Conservation (phyloP, 768 basidiomycete genomes). For the Russula emetica region DNA sequence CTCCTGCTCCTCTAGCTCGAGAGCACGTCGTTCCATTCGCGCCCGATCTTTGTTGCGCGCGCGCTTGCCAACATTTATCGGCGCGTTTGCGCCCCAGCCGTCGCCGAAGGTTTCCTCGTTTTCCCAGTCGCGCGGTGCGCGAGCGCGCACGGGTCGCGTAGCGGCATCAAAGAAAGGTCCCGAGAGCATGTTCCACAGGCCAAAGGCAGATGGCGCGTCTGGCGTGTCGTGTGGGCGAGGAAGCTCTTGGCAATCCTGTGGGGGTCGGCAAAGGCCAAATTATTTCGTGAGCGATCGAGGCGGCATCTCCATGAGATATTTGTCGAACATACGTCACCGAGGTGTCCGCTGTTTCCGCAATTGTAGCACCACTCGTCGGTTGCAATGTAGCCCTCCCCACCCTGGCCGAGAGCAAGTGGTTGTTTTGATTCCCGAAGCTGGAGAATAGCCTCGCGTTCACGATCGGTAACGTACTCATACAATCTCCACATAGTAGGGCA, state of each 20-base stretch:
- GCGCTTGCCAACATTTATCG: constrained; percentile 61
- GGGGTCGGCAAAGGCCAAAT: not conserved
- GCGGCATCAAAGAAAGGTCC: constrained; percentile 55
- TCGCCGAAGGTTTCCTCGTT: constrained; percentile 39
- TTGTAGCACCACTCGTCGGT: constrained; percentile 78
- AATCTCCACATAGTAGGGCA: constrained; percentile 80
- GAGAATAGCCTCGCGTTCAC: constrained; percentile 46
- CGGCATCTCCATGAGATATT: too few relatives aligned
- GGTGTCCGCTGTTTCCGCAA: constrained; percentile 67
- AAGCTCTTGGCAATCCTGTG: constrained; percentile 56
- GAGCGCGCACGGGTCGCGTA: constrained; percentile 29
- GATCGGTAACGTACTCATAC: constrained; percentile 64
- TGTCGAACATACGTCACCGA: constrained; percentile 63
- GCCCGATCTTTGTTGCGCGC: constrained; percentile 58
- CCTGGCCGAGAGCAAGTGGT: constrained; percentile 51
- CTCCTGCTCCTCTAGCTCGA: constrained; percentile 41
- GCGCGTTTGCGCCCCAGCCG: constrained; percentile 45
- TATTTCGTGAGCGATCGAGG: not conserved
- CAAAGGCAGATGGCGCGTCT: constrained; percentile 62
- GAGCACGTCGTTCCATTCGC: constrained; percentile 49
- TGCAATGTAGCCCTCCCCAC: constrained; percentile 76
- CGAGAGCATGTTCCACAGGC: constrained; percentile 51
- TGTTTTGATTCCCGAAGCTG: constrained; percentile 47
- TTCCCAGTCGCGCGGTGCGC: constrained; percentile 44
- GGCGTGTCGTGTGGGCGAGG: constrained; percentile 42